phyloP scores from a whole-genome alignment of 208 protist genomes.

The Paratrypanosoma confusum region DNA sequence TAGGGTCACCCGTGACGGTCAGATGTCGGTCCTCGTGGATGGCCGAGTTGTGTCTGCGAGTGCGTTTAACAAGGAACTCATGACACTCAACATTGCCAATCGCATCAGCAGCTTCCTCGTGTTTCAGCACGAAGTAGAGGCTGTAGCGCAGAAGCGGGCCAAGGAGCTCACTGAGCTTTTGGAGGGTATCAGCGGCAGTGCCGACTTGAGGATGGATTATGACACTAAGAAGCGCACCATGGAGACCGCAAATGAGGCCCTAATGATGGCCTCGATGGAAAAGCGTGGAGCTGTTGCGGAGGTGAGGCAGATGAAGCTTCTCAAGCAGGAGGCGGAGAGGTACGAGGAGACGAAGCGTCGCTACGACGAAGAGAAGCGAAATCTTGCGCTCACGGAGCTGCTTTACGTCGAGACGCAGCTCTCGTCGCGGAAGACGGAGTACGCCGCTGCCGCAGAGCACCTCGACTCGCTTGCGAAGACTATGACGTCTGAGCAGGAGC shows the following conservation, averaged over 20 bases:
- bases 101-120: constrained; percentile 93
- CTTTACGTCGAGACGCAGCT: constrained; percentile 81
- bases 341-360: constrained; percentile 52
- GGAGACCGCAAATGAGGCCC: constrained; percentile 65
- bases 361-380: constrained; percentile 33
- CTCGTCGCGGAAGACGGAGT: constrained; percentile 51
- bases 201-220: constrained; percentile 90
- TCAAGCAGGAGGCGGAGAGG: constrained; percentile 93
- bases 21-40: constrained; percentile 32
- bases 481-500: constrained; percentile 46
- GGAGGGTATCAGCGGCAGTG: constrained; percentile 93
- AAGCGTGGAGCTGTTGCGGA: constrained; percentile 83
- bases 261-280: constrained; percentile 72
- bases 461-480: constrained; percentile 58
- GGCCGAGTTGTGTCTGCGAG: constrained; percentile 50
- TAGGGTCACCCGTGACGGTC: no score
- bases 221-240: constrained; percentile 49
- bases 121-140: constrained; percentile 96
- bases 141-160: constrained; percentile 89
- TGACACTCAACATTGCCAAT: constrained; percentile 65
- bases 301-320: constrained; percentile 90
- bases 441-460: constrained; percentile 34
- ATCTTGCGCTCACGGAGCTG: constrained; percentile 81
- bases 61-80: constrained; percentile 64
- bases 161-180: constrained; percentile 94